Evolutionary conservation across 73 alveolate genomes (phyloP).

Genomic region (Paramecium biaurelia): DNA sequence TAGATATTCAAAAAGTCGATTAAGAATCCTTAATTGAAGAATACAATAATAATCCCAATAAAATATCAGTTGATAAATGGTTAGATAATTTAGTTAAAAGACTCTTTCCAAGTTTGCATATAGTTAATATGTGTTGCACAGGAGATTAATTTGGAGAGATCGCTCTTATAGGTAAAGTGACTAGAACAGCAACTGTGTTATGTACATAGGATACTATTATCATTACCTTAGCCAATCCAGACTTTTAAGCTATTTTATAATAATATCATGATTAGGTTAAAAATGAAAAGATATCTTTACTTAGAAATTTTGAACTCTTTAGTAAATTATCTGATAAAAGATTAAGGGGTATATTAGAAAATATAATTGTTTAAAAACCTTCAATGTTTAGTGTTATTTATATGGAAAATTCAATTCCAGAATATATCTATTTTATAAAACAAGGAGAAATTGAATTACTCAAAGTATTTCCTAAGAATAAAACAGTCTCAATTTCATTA

Average conservation of each 20-base stretch:
- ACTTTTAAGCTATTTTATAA: constrained; percentile 6
- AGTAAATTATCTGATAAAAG: neutral
- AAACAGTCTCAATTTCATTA: constrained; percentile 38
- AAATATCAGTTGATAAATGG: neutral
- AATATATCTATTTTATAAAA: neutral
- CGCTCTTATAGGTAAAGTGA: neutral
- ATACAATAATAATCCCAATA: neutral
- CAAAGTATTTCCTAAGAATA: neutral
- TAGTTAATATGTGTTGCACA: neutral
- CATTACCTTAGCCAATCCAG: constrained; percentile 15
- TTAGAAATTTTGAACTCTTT: neutral
- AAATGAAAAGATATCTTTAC: neutral
- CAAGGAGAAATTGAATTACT: constrained; percentile 19
- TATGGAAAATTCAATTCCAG: constrained; percentile 2
- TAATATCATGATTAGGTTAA: neutral
- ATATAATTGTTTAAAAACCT: neutral
- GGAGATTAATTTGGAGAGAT: constrained; percentile 41
- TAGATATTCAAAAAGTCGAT: constrained; percentile 36
- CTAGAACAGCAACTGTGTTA: constrained; percentile 42
- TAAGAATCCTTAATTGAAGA: constrained; percentile 17
- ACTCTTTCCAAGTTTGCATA: constrained; percentile 2
- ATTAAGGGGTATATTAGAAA: neutral
- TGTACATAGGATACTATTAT: neutral
- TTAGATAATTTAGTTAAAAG: neutral
- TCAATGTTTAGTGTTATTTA: constrained; percentile 4